phyloP scores from a whole-genome alignment of 371 early-diverging fungal species.

The Scutellospora calospora region DNA sequence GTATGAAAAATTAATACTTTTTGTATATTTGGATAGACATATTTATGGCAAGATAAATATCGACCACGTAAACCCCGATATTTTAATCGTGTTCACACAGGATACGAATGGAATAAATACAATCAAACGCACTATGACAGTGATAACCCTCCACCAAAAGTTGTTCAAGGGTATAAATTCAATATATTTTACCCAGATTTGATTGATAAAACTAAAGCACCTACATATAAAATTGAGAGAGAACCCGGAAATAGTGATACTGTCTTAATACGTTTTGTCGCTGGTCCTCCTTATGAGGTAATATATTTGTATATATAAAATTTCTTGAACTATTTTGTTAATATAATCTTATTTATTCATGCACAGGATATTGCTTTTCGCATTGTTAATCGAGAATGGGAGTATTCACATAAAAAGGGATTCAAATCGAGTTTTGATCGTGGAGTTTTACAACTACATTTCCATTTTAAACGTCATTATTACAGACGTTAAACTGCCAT shows the following conservation, averaged over 20 bases:
- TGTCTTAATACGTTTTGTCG: conserved; percentile 86
- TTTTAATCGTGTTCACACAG: conserved; percentile 95
- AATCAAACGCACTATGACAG: conserved; percentile 96
- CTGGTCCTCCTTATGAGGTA: conserved; percentile 93
- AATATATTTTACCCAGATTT: conserved; percentile 98
- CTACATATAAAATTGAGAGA: conserved; percentile 85
- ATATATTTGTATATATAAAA: background rate
- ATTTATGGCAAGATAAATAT: conserved; percentile 92
- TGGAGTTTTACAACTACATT: conserved; percentile 91
- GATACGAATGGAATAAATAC: conserved; percentile 99
- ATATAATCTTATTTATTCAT: background rate
- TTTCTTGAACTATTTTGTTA: background rate
- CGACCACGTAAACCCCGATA: conserved; percentile 93
- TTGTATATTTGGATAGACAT: conserved; percentile 56
- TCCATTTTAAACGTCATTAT: conserved; percentile 90
- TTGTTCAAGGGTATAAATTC: conserved; percentile 96
- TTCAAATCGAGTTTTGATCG: conserved; percentile 92
- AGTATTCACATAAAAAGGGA: conserved; percentile 90
- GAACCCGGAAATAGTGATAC: conserved; percentile 82
- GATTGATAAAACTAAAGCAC: conserved; percentile 86
- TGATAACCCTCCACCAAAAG: conserved; percentile 97
- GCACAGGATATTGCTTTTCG: conserved; percentile 88
- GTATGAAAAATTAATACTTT: background rate
- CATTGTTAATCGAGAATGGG: conserved; percentile 96
- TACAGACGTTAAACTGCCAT: conserved; percentile 72